Base-by-base conservation (phyloP, 306 rosid species). In the Sicyos baderoa region DNA sequence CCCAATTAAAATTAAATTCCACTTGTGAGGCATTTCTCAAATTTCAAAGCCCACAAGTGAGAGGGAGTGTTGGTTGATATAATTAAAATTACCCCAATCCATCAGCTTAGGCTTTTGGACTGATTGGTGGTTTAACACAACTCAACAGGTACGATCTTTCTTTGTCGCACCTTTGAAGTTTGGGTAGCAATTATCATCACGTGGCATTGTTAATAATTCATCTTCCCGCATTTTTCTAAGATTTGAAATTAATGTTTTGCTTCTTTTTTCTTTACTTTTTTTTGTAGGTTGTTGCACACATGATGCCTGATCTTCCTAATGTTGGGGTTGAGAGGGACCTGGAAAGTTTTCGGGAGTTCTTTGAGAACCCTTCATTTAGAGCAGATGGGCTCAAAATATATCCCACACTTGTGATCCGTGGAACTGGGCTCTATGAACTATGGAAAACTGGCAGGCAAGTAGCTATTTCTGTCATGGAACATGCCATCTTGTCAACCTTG, bases 251-350 rank as follows among this genome's bases (percentile, higher is more conserved):
- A 57, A 57, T 16, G 14, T 13, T 57, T 57, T 73, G 58, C 52
- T 62, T 37, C 44, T 37, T 37, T 37, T 7, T 37, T 35, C 7
- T 6, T 4, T 29, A 2, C 4, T 29, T 29, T 79, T 65, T 74
- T 72, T 70, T 78, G 32, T 79, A 93, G 99, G 97, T 93, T 75
- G 97, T 93, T 71, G 99, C 96, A 35, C 99, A 93, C 86, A 93
- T 90, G 99, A 93, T 93, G 99, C 99, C 99, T 37, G 99, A 93
- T 81, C 99, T 93, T 82, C 99, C 99, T 42, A 93, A 93, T 78
- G 99, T 93, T 57, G 99, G 99, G 58, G 91, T 93, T 72, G 99
- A 88, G 82, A 90, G 97, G 76, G 99, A 93, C 82, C 76, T 93
- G 96, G 99, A 93, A 87, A 93, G 99, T 79, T 93, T 93, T 58